Evolutionary conservation across 139 green algal genomes (phyloP).

Genomic region (Coccomyxa sp.): DNA sequence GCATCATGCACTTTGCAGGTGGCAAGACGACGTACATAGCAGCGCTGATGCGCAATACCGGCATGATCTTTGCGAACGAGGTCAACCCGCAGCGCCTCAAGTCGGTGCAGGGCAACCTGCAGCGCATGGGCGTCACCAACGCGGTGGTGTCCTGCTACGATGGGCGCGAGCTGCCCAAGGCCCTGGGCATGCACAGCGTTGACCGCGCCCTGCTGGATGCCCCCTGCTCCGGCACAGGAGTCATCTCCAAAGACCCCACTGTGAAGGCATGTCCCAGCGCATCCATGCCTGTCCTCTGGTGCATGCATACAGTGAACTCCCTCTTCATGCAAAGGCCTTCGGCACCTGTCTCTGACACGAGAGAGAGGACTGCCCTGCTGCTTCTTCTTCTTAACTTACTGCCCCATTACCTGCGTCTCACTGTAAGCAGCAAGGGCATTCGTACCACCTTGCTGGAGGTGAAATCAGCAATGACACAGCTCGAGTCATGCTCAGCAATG

Average conservation of each 20-base stretch:
- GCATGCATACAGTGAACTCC: too few species aligned
- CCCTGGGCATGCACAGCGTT: slow-evolving; percentile 75
- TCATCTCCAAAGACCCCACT: slow-evolving; percentile 91
- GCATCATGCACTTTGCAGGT: too few species aligned
- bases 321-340: too few species aligned
- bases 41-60: slow-evolving; percentile 94
- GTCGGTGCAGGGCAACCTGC: slow-evolving; percentile 88
- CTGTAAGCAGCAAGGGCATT: too few species aligned
- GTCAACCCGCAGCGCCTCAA: slow-evolving; percentile 90
- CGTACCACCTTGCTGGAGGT: too few species aligned
- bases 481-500: too few species aligned
- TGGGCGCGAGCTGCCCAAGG: slow-evolving; percentile 14
- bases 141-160: slow-evolving; percentile 67
- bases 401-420: too few species aligned
- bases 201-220: slow-evolving; percentile 97
- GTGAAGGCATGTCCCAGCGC: slow-evolving; percentile 86
- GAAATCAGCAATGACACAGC: too few species aligned
- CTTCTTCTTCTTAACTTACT: too few species aligned
- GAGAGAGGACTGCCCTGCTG: too few species aligned
- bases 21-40: slow-evolving; percentile 98
- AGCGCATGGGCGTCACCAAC: slow-evolving; percentile 96
- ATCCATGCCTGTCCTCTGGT: too few species aligned
- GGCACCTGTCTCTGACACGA: too few species aligned
- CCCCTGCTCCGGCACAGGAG: slow-evolving; percentile 96
- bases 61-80: slow-evolving; percentile 96